phyloP scores from a whole-genome alignment of 2,329 filamentous ascomycete genomes.

The Didymella pinodella region DNA sequence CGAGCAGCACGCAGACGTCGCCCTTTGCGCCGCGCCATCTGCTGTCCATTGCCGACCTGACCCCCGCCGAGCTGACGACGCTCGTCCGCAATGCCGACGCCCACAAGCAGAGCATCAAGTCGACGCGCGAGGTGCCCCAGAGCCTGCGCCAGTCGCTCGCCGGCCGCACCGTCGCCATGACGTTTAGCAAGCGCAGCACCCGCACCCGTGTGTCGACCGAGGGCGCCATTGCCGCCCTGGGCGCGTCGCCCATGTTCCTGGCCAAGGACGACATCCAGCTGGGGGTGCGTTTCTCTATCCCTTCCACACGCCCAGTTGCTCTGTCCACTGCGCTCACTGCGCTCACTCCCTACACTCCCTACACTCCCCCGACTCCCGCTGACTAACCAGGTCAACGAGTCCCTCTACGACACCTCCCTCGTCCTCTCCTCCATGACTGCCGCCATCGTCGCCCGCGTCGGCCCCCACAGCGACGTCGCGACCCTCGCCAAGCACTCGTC shows the following conservation, averaged over 20 bases:
- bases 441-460: slow-evolving; percentile 60
- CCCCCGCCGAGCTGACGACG: slow-evolving; percentile 77
- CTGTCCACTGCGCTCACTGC: too few species aligned
- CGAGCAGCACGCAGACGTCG: slow-evolving; percentile 57
- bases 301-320: too few species aligned
- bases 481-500: slow-evolving; percentile 58
- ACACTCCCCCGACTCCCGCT: too few species aligned
- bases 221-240: slow-evolving; percentile 84
- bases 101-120: slow-evolving; percentile 81
- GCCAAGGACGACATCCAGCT: slow-evolving; percentile 96
- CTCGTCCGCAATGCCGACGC: slow-evolving; percentile 82
- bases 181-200: slow-evolving; percentile 96
- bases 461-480: slow-evolving; percentile 60
- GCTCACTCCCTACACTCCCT: too few species aligned
- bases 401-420: slow-evolving; percentile 86
- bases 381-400: slow-evolving; percentile 78
- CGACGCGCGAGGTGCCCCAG: slow-evolving; percentile 64
- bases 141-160: slow-evolving; percentile 69
- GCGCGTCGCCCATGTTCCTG: slow-evolving; percentile 94
- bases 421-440: slow-evolving; percentile 82
- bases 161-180: slow-evolving; percentile 88
- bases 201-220: slow-evolving; percentile 94
- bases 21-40: slow-evolving; percentile 80
- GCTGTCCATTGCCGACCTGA: slow-evolving; percentile 88
- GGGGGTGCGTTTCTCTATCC: slow-evolving; percentile 64